Evolutionary conservation across 202 grass and related monocot species (phyloP).

Genomic region (Hordeum pubiflorum): DNA sequence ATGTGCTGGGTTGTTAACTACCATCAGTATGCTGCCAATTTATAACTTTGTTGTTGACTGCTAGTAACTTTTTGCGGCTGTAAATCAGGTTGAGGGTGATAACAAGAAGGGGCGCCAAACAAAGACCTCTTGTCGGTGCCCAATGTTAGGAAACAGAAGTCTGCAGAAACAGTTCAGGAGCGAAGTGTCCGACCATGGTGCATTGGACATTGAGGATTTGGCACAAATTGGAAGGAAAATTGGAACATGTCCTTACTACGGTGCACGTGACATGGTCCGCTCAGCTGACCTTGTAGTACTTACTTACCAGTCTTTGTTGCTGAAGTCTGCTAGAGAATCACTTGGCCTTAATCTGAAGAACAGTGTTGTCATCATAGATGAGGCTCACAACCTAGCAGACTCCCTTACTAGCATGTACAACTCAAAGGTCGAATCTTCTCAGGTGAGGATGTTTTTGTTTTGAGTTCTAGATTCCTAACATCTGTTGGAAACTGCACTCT

Average conservation of each 20-base stretch:
- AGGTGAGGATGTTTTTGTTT: constrained; percentile 29
- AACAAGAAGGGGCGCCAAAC: constrained; percentile 29
- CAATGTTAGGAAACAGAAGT: constrained; percentile 67
- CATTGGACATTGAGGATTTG: constrained; percentile 89
- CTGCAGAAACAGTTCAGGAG: constrained; percentile 65
- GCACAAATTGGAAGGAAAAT: constrained; percentile 59
- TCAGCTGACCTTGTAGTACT: constrained; percentile 78
- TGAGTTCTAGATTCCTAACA: neutral
- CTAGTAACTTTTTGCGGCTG: neutral
- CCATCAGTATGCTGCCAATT: neutral
- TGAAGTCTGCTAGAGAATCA: constrained; percentile 84
- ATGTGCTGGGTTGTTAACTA: neutral
- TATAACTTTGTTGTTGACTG: neutral
- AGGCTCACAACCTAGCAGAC: constrained; percentile 86
- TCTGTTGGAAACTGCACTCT: constrained; percentile 18
- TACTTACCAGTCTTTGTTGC: constrained; percentile 77
- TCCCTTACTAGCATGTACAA: constrained; percentile 83
- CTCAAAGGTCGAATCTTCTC: constrained; percentile 59
- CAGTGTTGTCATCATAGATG: constrained; percentile 91
- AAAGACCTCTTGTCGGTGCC: constrained; percentile 66
- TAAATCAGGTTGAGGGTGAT: constrained; percentile 41
- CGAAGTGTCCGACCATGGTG: constrained; percentile 42
- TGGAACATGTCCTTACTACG: constrained; percentile 86
- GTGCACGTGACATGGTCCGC: constrained; percentile 56
- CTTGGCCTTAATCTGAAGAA: constrained; percentile 83